Conservation (phyloP, 306 rosid species). For the Crataegus laevigata region DNA sequence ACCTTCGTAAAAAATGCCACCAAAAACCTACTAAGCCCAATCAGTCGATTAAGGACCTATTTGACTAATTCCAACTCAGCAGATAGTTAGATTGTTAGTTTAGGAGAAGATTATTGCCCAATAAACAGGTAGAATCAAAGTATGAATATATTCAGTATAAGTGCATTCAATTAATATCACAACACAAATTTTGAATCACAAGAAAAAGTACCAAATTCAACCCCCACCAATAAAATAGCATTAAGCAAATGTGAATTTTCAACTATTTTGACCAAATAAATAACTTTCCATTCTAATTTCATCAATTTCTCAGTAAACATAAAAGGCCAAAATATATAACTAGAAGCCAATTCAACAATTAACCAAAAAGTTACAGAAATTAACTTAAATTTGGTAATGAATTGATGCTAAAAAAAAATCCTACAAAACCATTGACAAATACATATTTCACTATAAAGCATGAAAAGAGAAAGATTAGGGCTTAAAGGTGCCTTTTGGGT, state of each 20-base stretch:
- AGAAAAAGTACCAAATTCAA: neutral
- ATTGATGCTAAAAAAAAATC: too few species aligned
- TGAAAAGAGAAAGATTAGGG: neutral
- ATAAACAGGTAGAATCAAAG: neutral
- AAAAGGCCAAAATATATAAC: neutral
- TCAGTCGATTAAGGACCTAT: neutral
- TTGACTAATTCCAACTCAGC: neutral
- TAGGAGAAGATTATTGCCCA: neutral
- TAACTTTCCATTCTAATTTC: neutral
- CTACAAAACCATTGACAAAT: too few species aligned
- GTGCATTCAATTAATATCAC: too few species aligned
- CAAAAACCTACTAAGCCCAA: neutral
- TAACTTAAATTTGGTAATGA: neutral
- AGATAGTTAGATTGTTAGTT: neutral
- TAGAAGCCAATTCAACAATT: neutral
- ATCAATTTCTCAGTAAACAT: neutral
- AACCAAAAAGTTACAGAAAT: neutral
- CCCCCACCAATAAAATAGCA: neutral
- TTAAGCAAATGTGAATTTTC: neutral
- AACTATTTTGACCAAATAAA: neutral
- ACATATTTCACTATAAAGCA: too few species aligned
- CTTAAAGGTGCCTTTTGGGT: slow-evolving; percentile 54
- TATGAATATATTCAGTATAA: too few species aligned
- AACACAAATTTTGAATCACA: neutral
- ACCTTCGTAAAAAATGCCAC: neutral